phyloP scores from a whole-genome alignment of 2,329 filamentous ascomycete species.

The Malbranchea zuffiana region DNA sequence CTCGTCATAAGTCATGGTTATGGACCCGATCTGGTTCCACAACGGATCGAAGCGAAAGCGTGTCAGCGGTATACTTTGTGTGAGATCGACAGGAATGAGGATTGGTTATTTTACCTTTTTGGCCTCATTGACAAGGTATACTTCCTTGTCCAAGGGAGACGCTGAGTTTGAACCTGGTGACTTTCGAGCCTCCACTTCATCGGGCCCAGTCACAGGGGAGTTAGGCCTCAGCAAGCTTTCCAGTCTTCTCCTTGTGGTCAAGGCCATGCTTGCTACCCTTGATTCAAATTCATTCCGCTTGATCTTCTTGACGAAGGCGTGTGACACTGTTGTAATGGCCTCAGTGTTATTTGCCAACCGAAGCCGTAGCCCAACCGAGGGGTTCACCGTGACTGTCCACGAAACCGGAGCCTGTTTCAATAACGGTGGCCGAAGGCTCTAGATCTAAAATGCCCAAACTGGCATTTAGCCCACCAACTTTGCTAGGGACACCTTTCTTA shows the following conservation, averaged over 20 bases:
- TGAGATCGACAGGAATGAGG: not conserved
- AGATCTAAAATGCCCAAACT: not conserved
- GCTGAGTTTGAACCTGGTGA: not conserved
- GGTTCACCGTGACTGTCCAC: not conserved
- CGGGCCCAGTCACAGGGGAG: not conserved
- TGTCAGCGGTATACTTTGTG: not conserved
- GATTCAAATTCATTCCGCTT: no score
- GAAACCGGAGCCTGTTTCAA: not conserved
- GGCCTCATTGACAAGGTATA: conserved; percentile 2
- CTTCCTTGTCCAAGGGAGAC: conserved; percentile 3
- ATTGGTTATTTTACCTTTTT: conserved; percentile 4
- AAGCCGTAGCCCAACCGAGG: conserved; percentile 6
- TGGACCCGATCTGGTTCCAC: conserved; percentile 4
- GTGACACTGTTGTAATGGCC: conserved; percentile 7
- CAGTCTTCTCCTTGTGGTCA: conserved; percentile 4
- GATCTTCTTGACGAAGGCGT: conserved; percentile 7
- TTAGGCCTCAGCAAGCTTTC: not conserved
- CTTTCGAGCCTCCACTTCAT: not conserved
- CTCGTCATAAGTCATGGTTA: conserved; percentile 9
- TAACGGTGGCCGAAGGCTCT: conserved; percentile 2
- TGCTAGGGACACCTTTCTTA: not conserved
- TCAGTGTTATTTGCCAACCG: not conserved
- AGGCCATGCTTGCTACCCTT: no score
- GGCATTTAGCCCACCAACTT: conserved; percentile 4
- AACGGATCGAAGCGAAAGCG: not conserved